Conservation (phyloP, 495 filamentous ascomycete genomes). For the Lophium mytilinum region DNA sequence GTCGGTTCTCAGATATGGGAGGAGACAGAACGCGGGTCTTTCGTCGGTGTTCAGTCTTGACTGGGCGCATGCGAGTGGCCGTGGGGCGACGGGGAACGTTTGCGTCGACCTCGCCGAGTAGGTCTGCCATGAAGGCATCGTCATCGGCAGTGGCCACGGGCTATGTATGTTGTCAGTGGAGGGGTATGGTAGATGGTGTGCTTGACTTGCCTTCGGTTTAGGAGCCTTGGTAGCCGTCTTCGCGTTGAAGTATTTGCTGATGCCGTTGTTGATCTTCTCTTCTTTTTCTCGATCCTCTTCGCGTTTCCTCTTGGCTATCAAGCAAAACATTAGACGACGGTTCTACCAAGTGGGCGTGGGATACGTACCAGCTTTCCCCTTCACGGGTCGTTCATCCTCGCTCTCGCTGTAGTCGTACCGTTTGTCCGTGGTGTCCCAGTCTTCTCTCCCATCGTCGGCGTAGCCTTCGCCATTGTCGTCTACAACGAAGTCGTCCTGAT, state of each 20-base stretch:
- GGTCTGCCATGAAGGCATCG: conserved; percentile 70
- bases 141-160: conserved; percentile 66
- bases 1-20: conserved; percentile 41
- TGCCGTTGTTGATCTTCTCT: conserved; percentile 80
- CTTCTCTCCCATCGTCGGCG: conserved; percentile 92
- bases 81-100: conserved; percentile 56
- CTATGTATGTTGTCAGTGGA: conserved; percentile 25
- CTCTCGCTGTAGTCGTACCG: conserved; percentile 60
- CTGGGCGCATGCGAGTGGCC: conserved; percentile 49
- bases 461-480: conserved; percentile 50
- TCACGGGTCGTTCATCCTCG: conserved; percentile 56
- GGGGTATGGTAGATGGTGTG: neutral
- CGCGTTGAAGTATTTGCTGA: conserved; percentile 86
- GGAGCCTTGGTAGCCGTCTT: conserved; percentile 55
- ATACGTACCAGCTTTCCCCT: conserved; percentile 54
- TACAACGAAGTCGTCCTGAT: conserved; percentile 95
- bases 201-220: conserved; percentile 64
- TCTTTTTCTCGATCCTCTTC: conserved; percentile 82
- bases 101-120: conserved; percentile 82
- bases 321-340: neutral
- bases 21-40: conserved; percentile 78
- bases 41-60: conserved; percentile 64
- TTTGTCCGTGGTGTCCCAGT: conserved; percentile 69
- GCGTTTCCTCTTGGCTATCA: conserved; percentile 69
- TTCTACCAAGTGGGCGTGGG: neutral